Percentiles rank a stretch among this genome's conserved stretches.
Evolutionary conservation across 179 eudicot genomes (phyloP).

Genomic region (Nepenthes alata): DNA sequence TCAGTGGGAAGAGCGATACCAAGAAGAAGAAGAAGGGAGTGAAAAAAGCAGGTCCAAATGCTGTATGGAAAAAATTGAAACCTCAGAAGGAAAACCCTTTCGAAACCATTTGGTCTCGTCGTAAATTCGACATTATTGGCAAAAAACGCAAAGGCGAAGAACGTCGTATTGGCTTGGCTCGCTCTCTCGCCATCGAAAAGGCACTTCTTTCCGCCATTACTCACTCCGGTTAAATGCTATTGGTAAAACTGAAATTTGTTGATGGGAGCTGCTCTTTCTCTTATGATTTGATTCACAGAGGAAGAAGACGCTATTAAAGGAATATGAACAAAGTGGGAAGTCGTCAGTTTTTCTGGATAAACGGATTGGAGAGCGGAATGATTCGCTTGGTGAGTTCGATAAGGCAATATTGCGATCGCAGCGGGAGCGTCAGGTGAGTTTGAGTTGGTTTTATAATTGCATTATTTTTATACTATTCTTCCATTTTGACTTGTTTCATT

Average conservation of each 20-base stretch:
- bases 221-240: background rate
- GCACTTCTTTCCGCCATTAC: slow-evolving; percentile 9
- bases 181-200: slow-evolving; percentile 66
- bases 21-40: slow-evolving; percentile 36
- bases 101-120: slow-evolving; percentile 82
- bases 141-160: slow-evolving; percentile 81
- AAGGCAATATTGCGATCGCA: slow-evolving; percentile 88
- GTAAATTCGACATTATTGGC: slow-evolving; percentile 74
- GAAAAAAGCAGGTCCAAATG: slow-evolving; percentile 25
- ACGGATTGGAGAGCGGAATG: slow-evolving; percentile 79
- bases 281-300: slow-evolving; percentile 32
- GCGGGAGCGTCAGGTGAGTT: slow-evolving; percentile 64
- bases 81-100: slow-evolving; percentile 55
- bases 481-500: background rate
- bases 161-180: slow-evolving; percentile 74
- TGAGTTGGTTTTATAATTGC: background rate
- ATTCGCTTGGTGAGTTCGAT: slow-evolving; percentile 65
- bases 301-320: slow-evolving; percentile 74
- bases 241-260: background rate
- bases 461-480: background rate
- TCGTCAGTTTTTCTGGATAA: slow-evolving; percentile 75
- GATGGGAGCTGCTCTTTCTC: background rate
- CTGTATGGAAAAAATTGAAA: slow-evolving; percentile 45
- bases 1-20: slow-evolving; percentile 3
- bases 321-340: slow-evolving; percentile 70